Evolutionary conservation across 768 basidiomycete genomes (phyloP), one percentile per base, ranked within the genome.

Genomic region (Leucocoprinus birnbaumii): DNA sequence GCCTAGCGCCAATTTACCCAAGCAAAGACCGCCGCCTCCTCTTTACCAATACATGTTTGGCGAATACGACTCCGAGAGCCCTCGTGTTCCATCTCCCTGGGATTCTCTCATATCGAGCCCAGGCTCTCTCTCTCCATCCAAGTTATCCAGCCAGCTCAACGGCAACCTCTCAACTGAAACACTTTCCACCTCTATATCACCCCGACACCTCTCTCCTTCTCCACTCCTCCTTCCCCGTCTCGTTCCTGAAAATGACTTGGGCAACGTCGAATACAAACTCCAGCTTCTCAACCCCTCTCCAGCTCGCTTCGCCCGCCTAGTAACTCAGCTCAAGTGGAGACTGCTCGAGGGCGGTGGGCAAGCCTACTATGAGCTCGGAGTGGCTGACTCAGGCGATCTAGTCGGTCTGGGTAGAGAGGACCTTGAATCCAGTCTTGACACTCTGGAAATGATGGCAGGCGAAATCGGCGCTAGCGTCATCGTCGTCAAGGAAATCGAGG

Each of bases 261-360:
- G 94, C 8, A 94, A 94, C 63, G 85, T 97, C 56, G 94, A 97
- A 70, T 97, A 97, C 76, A 97, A 97, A 70, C 81, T 96, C 31
- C 91, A 94, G 67, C 85, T 96, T 19, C 80, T 94, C 38, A 77
- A 84, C 47, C 91, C 94, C 0, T 78, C 89, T 13, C 82, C 84
- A 0, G 78, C 83, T 3, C 89, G 91, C 45, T 91, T 92, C 61
- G 80, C 82, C 3, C 83, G 87, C 57, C 86, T 98, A 19, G 90
- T 94, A 53, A 98, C 95, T 0, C 95, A 98, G 71, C 83, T 97
- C 70, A 94, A 96, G 65, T 98, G 96, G 94, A 83, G 95, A 2
- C 79, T 94, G 8, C 80, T 90, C 46, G 88, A 94, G 66, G 92
- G 92, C 14, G 84, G 87, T 1, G 90, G 90, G 0, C 84, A 86